Evolutionary conservation across 2,329 filamentous ascomycete genomes (phyloP), one percentile per base, ranked within the genome.

Genomic region (Rhinocladiella similis): DNA sequence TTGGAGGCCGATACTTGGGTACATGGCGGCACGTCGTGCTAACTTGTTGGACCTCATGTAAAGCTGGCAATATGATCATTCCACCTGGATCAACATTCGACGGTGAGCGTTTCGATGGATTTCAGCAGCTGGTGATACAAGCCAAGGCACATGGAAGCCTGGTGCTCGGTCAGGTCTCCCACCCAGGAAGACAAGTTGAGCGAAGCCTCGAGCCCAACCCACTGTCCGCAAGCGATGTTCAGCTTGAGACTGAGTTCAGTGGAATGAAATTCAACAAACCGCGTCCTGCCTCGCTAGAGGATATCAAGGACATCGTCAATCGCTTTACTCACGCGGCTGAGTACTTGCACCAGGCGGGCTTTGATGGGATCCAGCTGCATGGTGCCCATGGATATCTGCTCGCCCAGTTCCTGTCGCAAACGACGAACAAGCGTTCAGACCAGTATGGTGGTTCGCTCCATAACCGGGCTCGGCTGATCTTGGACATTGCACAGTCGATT

Each of bases 371-470:
- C 14, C 50, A 72, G 18, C 16, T 43, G 41, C 41, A 83, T 63
- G 78, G 70, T 10, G 81, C 80, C 1, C 83, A 86, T 59, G 83
- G 83, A 1, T 85, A 84, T 63, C 72, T 86, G 2, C 68, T 86
- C 0, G 73, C 78, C 5, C 80, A 83, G 58, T 86, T 86, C 65
- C 66, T 85, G 18, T 78, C 75, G 4, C 69, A 73, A 1, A 75
- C 72, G 19, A 76, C 74, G 0, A 86, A 86, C 63, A 66, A 76
- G 69, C 79, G 85, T 45, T 87, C 81, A 18, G 85, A 88, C 68
- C 65, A 78, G 51, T 89, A 88, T 68, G 86, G 86, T 51, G 86
- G 86, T 53, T 78, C 75, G 67, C 83, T 87, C 61, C 81, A 84
- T 65, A 88, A 88, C 74, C 81, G 86, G 59, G 81, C 75, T 13